phyloP scores from a whole-genome alignment of 768 basidiomycete species.

The Kwoniella heveanensis region DNA sequence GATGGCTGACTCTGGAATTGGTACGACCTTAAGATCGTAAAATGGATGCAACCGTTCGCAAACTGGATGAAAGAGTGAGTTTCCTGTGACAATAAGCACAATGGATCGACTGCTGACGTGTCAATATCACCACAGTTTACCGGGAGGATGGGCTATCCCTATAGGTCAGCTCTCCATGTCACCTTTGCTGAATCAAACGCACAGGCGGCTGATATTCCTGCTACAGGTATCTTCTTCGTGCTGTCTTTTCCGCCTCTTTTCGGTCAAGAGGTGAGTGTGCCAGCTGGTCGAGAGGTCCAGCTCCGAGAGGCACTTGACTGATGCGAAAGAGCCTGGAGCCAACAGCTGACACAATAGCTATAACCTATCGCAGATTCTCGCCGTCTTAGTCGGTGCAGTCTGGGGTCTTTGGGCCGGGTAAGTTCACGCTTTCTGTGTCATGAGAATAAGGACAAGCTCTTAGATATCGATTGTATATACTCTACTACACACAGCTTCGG shows the following conservation, averaged over 20 bases:
- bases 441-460: too few relatives aligned
- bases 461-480: background rate
- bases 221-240: constrained; percentile 66
- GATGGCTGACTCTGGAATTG: too few relatives aligned
- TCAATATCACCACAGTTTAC: constrained; percentile 42
- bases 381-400: constrained; percentile 54
- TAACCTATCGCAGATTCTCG: constrained; percentile 51
- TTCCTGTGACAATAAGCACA: too few relatives aligned
- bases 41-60: constrained; percentile 68
- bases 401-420: constrained; percentile 56
- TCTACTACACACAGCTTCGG: constrained; percentile 27
- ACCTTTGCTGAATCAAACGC: background rate
- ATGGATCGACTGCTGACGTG: too few relatives aligned
- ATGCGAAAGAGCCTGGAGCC: too few relatives aligned
- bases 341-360: too few relatives aligned
- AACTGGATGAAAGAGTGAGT: constrained; percentile 63
- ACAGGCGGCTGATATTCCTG: background rate
- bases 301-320: too few relatives aligned
- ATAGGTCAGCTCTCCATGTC: constrained; percentile 59
- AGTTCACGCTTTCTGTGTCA: too few relatives aligned
- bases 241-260: constrained; percentile 90
- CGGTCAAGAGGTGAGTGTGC: constrained; percentile 65
- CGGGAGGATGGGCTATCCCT: constrained; percentile 72
- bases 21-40: too few relatives aligned
- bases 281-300: background rate